These are phyloP conservation scores for Cadophora sp. DNA, from an alignment of 2,329 filamentous ascomycete species.

Conservation along the genomic window DNA sequence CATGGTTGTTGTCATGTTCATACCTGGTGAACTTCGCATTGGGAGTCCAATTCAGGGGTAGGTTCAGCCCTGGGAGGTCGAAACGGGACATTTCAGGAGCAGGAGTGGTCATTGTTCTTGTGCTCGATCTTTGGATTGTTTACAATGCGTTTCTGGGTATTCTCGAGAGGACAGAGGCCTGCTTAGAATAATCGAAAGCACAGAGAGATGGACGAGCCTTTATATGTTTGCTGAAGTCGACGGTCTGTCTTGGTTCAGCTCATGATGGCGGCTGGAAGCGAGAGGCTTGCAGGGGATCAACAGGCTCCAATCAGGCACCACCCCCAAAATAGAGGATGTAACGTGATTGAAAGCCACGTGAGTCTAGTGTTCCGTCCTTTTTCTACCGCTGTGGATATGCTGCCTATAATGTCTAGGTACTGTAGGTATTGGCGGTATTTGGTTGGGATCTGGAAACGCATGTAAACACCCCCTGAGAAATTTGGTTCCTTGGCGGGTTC, in stretches of 20 bases:
- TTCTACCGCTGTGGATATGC: neutral
- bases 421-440: too few relatives aligned
- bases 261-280: constrained; percentile 4
- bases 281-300: neutral
- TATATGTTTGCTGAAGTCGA: neutral
- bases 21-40: neutral
- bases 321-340: neutral
- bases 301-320: constrained; percentile 18
- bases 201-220: neutral
- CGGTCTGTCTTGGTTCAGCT: neutral
- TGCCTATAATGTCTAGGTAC: neutral
- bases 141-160: neutral
- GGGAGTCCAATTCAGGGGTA: constrained; percentile 29
- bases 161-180: neutral
- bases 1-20: neutral
- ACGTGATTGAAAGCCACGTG: constrained; percentile 5
- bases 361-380: neutral
- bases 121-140: neutral
- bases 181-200: neutral
- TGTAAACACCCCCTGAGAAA: too few relatives aligned
- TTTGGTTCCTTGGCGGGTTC: too few relatives aligned
- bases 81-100: constrained; percentile 17
- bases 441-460: too few relatives aligned
- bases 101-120: neutral
- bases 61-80: constrained; percentile 29